These are phyloP conservation scores for Cyanidioschyzon merolae DNA, from an alignment of 23 red algal species.

Conservation along the genomic window DNA sequence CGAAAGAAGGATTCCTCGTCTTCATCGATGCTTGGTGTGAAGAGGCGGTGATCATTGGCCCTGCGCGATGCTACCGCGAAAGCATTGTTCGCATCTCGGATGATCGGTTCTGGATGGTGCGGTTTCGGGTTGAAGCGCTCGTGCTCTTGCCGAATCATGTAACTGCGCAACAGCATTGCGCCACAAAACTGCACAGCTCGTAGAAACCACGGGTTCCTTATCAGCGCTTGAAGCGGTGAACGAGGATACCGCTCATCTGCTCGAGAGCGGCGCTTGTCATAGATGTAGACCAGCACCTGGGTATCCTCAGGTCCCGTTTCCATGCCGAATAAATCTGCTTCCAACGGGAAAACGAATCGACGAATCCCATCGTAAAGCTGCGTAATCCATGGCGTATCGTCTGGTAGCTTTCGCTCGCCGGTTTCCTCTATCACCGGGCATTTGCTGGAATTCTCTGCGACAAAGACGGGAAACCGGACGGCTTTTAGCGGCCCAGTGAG, in stretches of 20 bases:
- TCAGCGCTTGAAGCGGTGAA: neutral
- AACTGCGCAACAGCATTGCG: neutral
- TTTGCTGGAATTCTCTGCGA: constrained; percentile 15
- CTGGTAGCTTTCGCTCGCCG: constrained; percentile 2
- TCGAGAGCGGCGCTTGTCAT: neutral
- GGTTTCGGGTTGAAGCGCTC: neutral
- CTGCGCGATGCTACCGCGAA: neutral
- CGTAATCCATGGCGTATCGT: constrained; percentile 4
- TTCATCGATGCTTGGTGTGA: neutral
- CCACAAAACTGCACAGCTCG: neutral
- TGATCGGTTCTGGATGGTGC: neutral
- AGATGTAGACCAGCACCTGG: neutral
- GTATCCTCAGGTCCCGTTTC: neutral
- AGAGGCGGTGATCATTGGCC: constrained; percentile 1
- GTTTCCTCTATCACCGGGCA: constrained; percentile 9
- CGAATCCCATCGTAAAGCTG: neutral
- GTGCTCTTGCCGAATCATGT: neutral
- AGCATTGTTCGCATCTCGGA: neutral
- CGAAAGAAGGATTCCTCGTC: neutral
- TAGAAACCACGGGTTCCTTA: neutral
- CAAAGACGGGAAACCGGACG: neutral
- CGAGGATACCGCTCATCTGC: neutral
- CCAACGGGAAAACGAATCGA: neutral
- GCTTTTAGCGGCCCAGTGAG: constrained; percentile 3
- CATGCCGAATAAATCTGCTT: neutral